Evolutionary conservation across 345 rosid genomes (phyloP).

Genomic region (Lepidium africanum): DNA sequence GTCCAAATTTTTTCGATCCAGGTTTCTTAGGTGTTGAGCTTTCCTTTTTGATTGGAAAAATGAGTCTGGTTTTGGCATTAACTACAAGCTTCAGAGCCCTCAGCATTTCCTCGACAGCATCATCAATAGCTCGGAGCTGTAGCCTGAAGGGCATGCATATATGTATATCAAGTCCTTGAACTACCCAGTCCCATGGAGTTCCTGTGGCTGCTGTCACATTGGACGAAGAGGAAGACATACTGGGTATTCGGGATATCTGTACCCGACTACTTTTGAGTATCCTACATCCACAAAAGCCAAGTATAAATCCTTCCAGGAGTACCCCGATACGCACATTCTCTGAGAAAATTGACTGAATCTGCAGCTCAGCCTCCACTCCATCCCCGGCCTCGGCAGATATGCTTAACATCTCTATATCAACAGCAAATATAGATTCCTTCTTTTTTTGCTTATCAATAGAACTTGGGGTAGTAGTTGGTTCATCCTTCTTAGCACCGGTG

Average conservation of each 20-base stretch:
- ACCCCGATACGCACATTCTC: constrained; percentile 95
- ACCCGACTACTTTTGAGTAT: constrained; percentile 77
- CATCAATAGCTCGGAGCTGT: constrained; percentile 93
- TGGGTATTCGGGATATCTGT: constrained; percentile 88
- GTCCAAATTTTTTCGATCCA: constrained; percentile 50
- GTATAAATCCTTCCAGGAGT: constrained; percentile 84
- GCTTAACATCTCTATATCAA: constrained; percentile 82
- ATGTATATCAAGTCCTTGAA: constrained; percentile 87
- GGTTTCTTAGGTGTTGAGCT: constrained; percentile 63
- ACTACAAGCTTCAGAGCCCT: constrained; percentile 74
- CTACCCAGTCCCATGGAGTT: constrained; percentile 50
- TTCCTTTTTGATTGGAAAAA: constrained; percentile 54
- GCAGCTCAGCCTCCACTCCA: constrained; percentile 72
- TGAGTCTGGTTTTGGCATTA: constrained; percentile 56
- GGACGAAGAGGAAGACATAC: constrained; percentile 42
- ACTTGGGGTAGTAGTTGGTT: constrained; percentile 30
- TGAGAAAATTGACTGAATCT: constrained; percentile 92
- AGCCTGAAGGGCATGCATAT: constrained; percentile 80
- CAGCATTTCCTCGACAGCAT: constrained; percentile 88
- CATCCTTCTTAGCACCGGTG: constrained; percentile 34
- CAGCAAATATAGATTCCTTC: constrained; percentile 84
- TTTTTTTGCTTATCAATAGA: constrained; percentile 59
- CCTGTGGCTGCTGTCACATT: constrained; percentile 32
- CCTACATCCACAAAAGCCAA: constrained; percentile 66
- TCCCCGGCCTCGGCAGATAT: constrained; percentile 87